These are phyloP conservation scores for Cyberlindnera galapagoensis DNA, from an alignment of 805 yeast species.

Conservation along the genomic window DNA sequence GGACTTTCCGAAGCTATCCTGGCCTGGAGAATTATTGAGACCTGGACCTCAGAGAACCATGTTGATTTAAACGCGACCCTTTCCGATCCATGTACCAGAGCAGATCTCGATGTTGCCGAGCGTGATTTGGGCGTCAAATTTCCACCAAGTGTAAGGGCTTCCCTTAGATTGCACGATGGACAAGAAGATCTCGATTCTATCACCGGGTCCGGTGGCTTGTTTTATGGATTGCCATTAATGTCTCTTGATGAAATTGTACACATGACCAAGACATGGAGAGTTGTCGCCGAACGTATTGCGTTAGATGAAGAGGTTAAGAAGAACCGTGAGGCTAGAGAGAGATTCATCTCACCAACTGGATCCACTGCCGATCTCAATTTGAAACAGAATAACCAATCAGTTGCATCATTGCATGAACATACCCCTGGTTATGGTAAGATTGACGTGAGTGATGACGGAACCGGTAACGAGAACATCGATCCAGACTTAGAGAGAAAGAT, in stretches of 20 bases:
- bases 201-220: constrained; percentile 60
- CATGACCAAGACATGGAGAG: constrained; percentile 83
- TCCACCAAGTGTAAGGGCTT: constrained; percentile 79
- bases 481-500: constrained; percentile 20
- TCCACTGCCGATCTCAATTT: constrained; percentile 16
- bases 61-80: constrained; percentile 79
- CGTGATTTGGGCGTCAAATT: constrained; percentile 66
- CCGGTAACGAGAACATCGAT: constrained; percentile 9
- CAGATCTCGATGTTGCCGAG: constrained; percentile 80
- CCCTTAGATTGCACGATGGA: constrained; percentile 82
- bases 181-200: constrained; percentile 75
- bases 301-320: constrained; percentile 20
- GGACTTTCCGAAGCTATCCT: constrained; percentile 71
- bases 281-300: constrained; percentile 44
- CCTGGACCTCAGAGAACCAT: constrained; percentile 72
- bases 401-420: constrained; percentile 21
- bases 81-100: constrained; percentile 69
- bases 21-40: constrained; percentile 86
- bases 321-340: constrained; percentile 13
- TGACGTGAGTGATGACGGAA: too few relatives aligned
- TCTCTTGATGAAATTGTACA: constrained; percentile 74
- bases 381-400: constrained; percentile 14
- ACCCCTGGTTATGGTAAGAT: constrained; percentile 24
- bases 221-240: constrained; percentile 77
- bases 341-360: constrained; percentile 22